Evolutionary conservation across 768 basidiomycete genomes (phyloP), one percentile per base, ranked within the genome.

Genomic region (Suillus hirtellus): DNA sequence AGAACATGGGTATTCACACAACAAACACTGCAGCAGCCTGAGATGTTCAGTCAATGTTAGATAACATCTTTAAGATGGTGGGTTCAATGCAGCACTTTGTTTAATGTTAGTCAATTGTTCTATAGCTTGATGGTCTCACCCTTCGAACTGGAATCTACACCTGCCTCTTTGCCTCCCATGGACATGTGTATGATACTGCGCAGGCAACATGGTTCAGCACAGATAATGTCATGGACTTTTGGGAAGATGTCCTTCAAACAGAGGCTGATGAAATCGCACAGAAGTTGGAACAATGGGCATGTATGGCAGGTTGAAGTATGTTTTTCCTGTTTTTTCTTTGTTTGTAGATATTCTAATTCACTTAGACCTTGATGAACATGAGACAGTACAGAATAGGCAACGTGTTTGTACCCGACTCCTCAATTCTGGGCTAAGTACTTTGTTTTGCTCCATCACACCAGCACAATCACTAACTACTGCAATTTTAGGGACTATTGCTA

Each of bases 231-330:
- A 55, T 65, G 54, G 61, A 65, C 27, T 65, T 65, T 3, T 59
- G 49, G 38, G 31, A 65, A 47, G 64, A 65, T 59, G 64, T 65
- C 14, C 21, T 65, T 19, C 35, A 65, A 2, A 44, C 42, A 1
- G 42, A 65, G 31, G 35, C 62, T 8, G 55, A 63, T 7, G 9
- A 62, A 27, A 46, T 65, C 10, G 1, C n/a, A 8, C 3, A 42
- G 19, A 37, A 54, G 14, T 31, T 62, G 27, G 61, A 63, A 37
- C 52, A 53, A 35, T 64, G 64, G 64, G 64, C 42, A n/a, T 64
- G 64, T 40, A 27, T 52, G 17, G 14, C 27, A 31, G 43, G 56
- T 63, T n/a, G 47, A 47, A 64, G 64, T 62, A 47, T 19, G 61
- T 58, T 12, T 15, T 24, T 6, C 9, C 24, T 1, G 2, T n/a